Evolutionary conservation across 495 filamentous ascomycete genomes (phyloP).

Genomic region (Podospora bellae-mahoneyi): DNA sequence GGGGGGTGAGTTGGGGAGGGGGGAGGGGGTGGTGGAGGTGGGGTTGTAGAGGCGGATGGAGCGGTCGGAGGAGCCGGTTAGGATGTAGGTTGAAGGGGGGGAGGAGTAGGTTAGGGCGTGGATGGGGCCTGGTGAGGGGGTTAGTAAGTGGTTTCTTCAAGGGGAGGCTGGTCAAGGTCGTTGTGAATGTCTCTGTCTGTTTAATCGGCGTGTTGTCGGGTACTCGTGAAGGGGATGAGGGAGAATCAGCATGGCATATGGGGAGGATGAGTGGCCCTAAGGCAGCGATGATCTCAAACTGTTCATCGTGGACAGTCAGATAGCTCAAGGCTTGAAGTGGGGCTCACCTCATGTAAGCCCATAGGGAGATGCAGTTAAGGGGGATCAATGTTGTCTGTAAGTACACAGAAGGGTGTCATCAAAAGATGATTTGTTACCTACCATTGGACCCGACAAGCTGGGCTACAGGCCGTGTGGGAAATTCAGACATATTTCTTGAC

Average conservation of each 20-base stretch:
- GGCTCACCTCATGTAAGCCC: not conserved
- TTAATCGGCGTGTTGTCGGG: no score
- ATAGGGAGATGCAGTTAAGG: not conserved
- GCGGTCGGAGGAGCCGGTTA: slow-evolving; percentile 84
- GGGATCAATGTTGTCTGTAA: not conserved
- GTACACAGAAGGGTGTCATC: not conserved
- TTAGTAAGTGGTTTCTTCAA: slow-evolving; percentile 15
- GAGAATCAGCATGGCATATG: not conserved
- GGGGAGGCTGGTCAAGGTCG: no score
- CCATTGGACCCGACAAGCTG: slow-evolving; percentile 41
- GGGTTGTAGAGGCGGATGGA: slow-evolving; percentile 77
- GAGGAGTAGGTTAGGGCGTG: slow-evolving; percentile 71
- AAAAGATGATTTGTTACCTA: slow-evolving; percentile 12
- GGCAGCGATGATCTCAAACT: not conserved
- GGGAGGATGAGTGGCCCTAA: not conserved
- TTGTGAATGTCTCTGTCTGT: no score
- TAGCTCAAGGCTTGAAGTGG: not conserved
- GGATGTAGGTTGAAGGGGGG: slow-evolving; percentile 67
- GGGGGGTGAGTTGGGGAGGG: slow-evolving; percentile 38
- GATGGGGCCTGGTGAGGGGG: slow-evolving; percentile 55
- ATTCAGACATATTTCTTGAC: slow-evolving; percentile 9
- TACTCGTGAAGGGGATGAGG: not conserved
- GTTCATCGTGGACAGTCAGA: not conserved
- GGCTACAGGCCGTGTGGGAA: slow-evolving; percentile 40
- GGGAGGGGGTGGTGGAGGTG: slow-evolving; percentile 41